Evolutionary conservation across 2,329 filamentous ascomycete species (phyloP).

Genomic region (Fusarium abutilonis): DNA sequence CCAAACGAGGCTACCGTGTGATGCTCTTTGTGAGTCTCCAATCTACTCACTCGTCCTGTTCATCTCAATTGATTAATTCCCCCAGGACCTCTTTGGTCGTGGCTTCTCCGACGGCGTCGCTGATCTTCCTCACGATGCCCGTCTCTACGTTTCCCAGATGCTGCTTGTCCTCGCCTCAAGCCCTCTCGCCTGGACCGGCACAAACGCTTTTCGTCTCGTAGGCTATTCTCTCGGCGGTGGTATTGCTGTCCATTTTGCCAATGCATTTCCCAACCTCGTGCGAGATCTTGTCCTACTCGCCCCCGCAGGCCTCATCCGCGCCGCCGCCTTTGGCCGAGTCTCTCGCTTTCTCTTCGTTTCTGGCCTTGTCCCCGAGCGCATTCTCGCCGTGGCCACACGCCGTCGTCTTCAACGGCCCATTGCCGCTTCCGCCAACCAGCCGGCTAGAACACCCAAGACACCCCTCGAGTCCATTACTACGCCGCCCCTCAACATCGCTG

Average conservation of each 20-base stretch:
- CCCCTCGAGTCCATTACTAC: constrained; percentile 36
- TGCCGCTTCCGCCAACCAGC: constrained; percentile 49
- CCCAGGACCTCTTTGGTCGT: constrained; percentile 73
- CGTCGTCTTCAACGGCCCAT: constrained; percentile 62
- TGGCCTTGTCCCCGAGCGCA: constrained; percentile 62
- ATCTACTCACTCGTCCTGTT: constrained; percentile 12
- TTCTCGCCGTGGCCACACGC: constrained; percentile 61
- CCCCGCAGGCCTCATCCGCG: constrained; percentile 77
- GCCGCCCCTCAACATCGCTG: constrained; percentile 51
- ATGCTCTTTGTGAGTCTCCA: constrained; percentile 72
- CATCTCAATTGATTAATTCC: constrained; percentile 8
- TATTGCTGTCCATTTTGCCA: constrained; percentile 78
- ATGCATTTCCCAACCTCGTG: constrained; percentile 76
- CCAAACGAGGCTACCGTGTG: constrained; percentile 76
- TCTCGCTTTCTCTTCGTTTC: constrained; percentile 64
- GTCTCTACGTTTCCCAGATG: constrained; percentile 77
- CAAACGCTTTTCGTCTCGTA: constrained; percentile 69
- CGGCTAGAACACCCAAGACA: constrained; percentile 42
- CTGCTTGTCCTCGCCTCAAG: constrained; percentile 77
- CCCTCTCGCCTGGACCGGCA: constrained; percentile 71
- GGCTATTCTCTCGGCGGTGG: constrained; percentile 88
- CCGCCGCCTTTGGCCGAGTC: constrained; percentile 61
- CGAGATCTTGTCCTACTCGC: constrained; percentile 78
- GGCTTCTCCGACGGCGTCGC: constrained; percentile 73
- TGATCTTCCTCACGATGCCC: constrained; percentile 75